A percentile compares a stretch with the other conserved stretches of the same genome.
Conservation (phyloP, 768 basidiomycete species). For the Calocybe gangraenosa region DNA sequence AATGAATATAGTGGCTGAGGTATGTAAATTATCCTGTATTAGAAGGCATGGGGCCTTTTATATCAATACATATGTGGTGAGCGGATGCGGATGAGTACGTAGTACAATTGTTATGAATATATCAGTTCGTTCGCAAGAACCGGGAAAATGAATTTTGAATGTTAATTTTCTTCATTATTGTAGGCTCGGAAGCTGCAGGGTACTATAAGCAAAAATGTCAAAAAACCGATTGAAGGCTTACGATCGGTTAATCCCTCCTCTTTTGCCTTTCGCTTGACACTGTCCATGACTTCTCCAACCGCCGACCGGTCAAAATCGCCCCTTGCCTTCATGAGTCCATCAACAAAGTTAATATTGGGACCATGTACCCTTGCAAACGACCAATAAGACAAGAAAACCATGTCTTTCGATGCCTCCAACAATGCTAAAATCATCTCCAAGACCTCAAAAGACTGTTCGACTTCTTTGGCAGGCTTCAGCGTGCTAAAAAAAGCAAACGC, state of each 20-base stretch:
- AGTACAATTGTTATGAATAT: slow-evolving; percentile 5
- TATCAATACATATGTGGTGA: slow-evolving; percentile 17
- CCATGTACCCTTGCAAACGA: slow-evolving; percentile 91
- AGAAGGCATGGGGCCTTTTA: slow-evolving; percentile 15
- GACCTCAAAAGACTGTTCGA: slow-evolving; percentile 82
- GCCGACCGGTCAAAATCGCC: slow-evolving; percentile 89
- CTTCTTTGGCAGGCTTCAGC: slow-evolving; percentile 72
- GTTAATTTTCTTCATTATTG: slow-evolving; percentile 88
- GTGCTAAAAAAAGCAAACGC: slow-evolving; percentile 79
- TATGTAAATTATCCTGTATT: slow-evolving; percentile 14
- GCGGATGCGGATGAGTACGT: slow-evolving; percentile 1
- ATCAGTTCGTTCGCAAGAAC: slow-evolving; percentile 48
- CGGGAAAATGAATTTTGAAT: slow-evolving; percentile 73
- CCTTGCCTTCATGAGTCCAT: slow-evolving; percentile 83
- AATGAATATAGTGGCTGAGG: slow-evolving; percentile 25
- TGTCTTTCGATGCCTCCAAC: slow-evolving; percentile 80
- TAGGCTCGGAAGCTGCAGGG: slow-evolving; percentile 66
- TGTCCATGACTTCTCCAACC: slow-evolving; percentile 90
- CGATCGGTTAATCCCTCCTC: slow-evolving; percentile 83
- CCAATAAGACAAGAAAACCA: slow-evolving; percentile 93
- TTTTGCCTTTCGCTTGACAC: slow-evolving; percentile 86
- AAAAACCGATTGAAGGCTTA: slow-evolving; percentile 40
- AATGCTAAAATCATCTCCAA: slow-evolving; percentile 79
- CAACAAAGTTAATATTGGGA: slow-evolving; percentile 88
- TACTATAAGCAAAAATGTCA: neutral